Evolutionary conservation across 495 filamentous ascomycete species (phyloP), one percentile per base, ranked within the genome.

Genomic region (Neurospora sp.): DNA sequence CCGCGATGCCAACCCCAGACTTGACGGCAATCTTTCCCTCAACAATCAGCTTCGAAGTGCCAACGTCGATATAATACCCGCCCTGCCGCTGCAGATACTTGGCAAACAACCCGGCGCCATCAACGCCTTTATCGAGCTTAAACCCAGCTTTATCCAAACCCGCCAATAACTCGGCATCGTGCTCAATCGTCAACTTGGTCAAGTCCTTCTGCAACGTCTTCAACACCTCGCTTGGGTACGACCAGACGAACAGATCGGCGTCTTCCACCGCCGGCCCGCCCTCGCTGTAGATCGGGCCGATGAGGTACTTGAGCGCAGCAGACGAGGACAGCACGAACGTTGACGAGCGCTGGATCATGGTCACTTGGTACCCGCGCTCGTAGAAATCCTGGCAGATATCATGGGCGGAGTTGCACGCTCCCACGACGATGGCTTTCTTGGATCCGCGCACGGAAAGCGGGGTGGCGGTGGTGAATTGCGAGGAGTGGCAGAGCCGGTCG

Each of bases 301-400:
- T 78, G 3, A 85, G 74, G 46, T 91, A 85, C 14, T 88, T 82
- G 27, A 81, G 16, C 2, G 79, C 72, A 23, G 82, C 73, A 6
- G 89, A 80, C 16, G 86, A 88, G 0, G 88, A 86, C 8, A 94
- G 81, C 41, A 97, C 90, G 71, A 86, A 90, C 0, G 93, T 95
- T 16, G 89, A 89, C 1, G 90, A 91, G 20, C 93, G 88, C 83
- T 96, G 93, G 12, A 96, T 84, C 77, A 96, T 89, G 10, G 92
- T 95, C n/a, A 94, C 91, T n/a, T 91, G 85, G 75, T 92, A 92
- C 2, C 93, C 93, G 48, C 92, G 89, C 77, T 95, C 92, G 78
- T 89, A 90, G 77, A 86, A 95, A 76, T 95, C 91, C 78, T 95
- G 92, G 39, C 91, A 90, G 74, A 96, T 96, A 78, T 96, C 93